phyloP scores from a whole-genome alignment of 2,329 filamentous ascomycete genomes.

The Bisporella sp. region DNA sequence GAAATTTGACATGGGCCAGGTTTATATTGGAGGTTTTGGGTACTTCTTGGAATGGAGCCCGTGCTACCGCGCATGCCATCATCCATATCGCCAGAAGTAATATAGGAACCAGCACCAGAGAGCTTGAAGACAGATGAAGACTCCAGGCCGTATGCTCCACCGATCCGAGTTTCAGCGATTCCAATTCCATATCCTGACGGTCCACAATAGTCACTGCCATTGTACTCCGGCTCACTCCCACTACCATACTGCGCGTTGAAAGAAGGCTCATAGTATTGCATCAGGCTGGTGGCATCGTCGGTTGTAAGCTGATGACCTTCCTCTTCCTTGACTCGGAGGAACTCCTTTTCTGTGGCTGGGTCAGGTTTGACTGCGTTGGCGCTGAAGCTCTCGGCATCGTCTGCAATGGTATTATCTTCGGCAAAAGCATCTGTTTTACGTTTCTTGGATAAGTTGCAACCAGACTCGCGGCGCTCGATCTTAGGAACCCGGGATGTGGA shows the following conservation, averaged over 20 bases:
- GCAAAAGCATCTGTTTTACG: conserved; percentile 17
- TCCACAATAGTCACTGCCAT: conserved; percentile 1
- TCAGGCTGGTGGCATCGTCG: conserved; percentile 10
- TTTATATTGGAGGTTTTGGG: conserved; percentile 3
- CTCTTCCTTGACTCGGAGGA: conserved; percentile 14
- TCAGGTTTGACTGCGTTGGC: conserved; percentile 9
- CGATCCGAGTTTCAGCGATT: background rate
- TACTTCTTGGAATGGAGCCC: background rate
- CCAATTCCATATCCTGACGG: conserved; percentile 1
- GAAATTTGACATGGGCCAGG: conserved; percentile 2
- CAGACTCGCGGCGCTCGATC: conserved; percentile 7
- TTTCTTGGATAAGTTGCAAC: conserved; percentile 14
- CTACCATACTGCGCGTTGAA: conserved; percentile 1
- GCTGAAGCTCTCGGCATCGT: conserved; percentile 16
- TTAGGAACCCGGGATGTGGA: conserved; percentile 11
- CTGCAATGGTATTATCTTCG: conserved; percentile 13
- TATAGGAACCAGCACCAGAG: no score
- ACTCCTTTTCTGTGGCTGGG: conserved; percentile 6
- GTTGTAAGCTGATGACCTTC: conserved; percentile 9
- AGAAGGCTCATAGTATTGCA: conserved; percentile 16
- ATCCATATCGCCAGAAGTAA: background rate
- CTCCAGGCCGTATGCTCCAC: conserved; percentile 5
- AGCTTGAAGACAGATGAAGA: background rate
- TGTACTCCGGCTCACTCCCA: conserved; percentile 1
- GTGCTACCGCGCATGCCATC: background rate